Conservation (phyloP, 2,329 filamentous ascomycete species). For the Hymenoscyphus fraxineus region DNA sequence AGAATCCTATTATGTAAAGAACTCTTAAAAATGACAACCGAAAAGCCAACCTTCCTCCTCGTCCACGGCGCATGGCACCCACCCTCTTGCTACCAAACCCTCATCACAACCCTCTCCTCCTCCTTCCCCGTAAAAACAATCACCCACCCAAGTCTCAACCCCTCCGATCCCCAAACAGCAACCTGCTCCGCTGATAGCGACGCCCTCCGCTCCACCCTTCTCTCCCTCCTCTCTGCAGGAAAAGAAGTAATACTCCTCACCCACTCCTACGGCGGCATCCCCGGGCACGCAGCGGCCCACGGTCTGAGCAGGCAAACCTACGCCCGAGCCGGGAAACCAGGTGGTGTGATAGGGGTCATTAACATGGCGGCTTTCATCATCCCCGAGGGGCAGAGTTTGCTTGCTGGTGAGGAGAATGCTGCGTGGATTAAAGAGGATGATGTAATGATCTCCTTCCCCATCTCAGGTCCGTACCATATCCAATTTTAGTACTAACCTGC, state of each 20-base stretch:
- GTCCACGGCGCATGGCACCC: too few relatives aligned
- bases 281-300: not conserved
- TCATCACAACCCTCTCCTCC: too few relatives aligned
- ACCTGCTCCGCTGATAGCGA: not conserved
- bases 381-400: not conserved
- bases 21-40: too few relatives aligned
- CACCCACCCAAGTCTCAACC: too few relatives aligned
- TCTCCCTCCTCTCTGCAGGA: not conserved
- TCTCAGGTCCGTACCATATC: too few relatives aligned
- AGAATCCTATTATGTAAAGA: too few relatives aligned
- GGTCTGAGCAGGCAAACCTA: not conserved
- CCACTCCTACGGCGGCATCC: conserved; percentile 1
- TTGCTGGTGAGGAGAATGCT: not conserved
- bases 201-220: not conserved
- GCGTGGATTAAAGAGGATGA: not conserved
- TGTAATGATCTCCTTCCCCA: not conserved
- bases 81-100: too few relatives aligned
- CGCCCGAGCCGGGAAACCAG: not conserved
- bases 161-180: not conserved
- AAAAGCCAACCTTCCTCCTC: too few relatives aligned
- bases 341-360: not conserved
- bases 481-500: not conserved
- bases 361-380: not conserved
- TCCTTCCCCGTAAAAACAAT: too few relatives aligned
- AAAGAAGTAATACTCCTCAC: not conserved